Evolutionary conservation across 306 rosid genomes (phyloP).

Genomic region (Fagus crenata): DNA sequence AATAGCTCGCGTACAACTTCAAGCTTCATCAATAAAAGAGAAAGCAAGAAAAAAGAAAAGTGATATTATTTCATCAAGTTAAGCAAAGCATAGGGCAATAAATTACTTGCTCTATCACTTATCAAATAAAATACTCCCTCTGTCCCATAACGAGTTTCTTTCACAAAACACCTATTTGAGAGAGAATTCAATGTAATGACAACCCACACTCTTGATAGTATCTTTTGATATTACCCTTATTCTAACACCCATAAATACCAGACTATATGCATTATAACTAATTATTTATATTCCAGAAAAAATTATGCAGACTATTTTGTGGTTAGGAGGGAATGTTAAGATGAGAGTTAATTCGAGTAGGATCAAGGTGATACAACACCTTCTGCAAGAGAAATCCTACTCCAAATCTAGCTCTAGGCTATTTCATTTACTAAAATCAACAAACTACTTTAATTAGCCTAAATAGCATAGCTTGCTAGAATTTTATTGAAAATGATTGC

Average conservation of each 20-base stretch:
- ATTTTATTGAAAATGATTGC: too few relatives aligned
- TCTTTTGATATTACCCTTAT: not conserved
- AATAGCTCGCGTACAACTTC: conserved; percentile 71
- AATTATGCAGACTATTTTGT: too few relatives aligned
- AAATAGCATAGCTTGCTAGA: too few relatives aligned
- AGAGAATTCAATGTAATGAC: not conserved
- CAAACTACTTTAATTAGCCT: too few relatives aligned
- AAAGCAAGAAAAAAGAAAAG: conserved; percentile 15
- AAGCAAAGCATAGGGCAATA: not conserved
- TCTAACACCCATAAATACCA: not conserved
- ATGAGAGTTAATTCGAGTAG: too few relatives aligned
- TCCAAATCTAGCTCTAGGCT: too few relatives aligned
- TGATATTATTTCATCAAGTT: not conserved
- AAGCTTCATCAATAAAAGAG: conserved; percentile 59
- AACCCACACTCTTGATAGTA: not conserved
- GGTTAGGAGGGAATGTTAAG: too few relatives aligned
- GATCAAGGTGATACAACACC: too few relatives aligned
- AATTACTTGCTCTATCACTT: not conserved
- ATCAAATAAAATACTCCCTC: not conserved
- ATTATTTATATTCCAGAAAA: not conserved
- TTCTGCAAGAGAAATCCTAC: too few relatives aligned
- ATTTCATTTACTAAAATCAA: too few relatives aligned
- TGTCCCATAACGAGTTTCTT: not conserved
- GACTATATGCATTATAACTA: not conserved
- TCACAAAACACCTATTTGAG: not conserved